Evolutionary conservation across 2,329 filamentous ascomycete species (phyloP).

Genomic region (Alternaria viburni): DNA sequence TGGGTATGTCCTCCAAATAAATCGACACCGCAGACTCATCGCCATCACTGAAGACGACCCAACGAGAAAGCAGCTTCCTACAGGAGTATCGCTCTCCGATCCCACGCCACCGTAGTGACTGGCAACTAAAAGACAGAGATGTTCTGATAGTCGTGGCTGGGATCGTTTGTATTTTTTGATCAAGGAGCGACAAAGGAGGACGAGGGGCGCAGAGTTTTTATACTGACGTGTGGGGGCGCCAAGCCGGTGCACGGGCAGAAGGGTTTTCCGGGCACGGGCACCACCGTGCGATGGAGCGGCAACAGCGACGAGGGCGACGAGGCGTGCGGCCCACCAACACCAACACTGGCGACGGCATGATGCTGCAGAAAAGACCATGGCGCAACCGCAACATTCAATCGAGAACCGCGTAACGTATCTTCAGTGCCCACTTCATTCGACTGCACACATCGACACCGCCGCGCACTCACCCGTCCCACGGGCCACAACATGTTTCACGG

Average conservation of each 20-base stretch:
- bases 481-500: neutral
- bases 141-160: slow-evolving; percentile 69
- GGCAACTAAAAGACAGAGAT: slow-evolving; percentile 71
- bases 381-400: neutral
- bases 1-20: slow-evolving; percentile 67
- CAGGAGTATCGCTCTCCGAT: slow-evolving; percentile 64
- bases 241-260: slow-evolving; percentile 5
- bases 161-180: slow-evolving; percentile 67
- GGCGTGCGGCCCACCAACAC: neutral
- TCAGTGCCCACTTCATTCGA: neutral
- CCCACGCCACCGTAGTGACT: slow-evolving; percentile 66
- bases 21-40: slow-evolving; percentile 74
- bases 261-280: slow-evolving; percentile 3
- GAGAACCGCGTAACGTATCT: neutral
- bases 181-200: slow-evolving; percentile 52
- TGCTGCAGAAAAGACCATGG: neutral
- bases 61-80: slow-evolving; percentile 74
- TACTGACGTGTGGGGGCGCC: slow-evolving; percentile 8
- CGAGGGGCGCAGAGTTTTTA: slow-evolving; percentile 32
- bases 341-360: neutral
- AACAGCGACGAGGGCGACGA: neutral
- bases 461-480: neutral
- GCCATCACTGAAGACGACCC: slow-evolving; percentile 74
- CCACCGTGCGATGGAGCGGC: neutral
- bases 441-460: neutral